A percentile compares a stretch with the other conserved stretches of the same genome.
Evolutionary conservation across 208 protist genomes (phyloP).

Genomic region (Blechomonas ayalai): DNA sequence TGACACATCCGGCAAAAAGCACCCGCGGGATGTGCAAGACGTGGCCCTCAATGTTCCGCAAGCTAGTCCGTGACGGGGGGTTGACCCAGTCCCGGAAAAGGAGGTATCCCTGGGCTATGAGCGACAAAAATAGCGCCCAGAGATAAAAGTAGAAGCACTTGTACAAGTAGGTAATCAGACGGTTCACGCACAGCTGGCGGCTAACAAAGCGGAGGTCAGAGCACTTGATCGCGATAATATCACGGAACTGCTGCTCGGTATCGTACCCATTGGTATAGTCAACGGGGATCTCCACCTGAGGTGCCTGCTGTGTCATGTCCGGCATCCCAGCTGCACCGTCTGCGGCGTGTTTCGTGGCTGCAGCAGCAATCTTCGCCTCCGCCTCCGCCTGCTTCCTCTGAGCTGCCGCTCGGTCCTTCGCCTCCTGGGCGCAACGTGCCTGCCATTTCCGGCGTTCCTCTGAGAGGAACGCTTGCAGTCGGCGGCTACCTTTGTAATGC

Average conservation of each 20-base stretch:
- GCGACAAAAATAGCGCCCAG: constrained; percentile 64
- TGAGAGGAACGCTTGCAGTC: constrained; percentile 59
- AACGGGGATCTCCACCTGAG: constrained; percentile 7
- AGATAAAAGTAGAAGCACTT: constrained; percentile 82
- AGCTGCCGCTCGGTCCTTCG: constrained; percentile 3
- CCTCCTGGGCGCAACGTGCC: constrained; percentile 17
- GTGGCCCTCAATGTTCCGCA: constrained; percentile 74
- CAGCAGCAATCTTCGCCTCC: constrained; percentile 12
- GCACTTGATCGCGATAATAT: constrained; percentile 76
- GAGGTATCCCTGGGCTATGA: constrained; percentile 75
- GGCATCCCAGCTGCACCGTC: neutral
- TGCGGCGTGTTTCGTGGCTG: constrained; percentile 3
- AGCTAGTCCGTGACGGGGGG: constrained; percentile 63
- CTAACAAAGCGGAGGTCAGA: constrained; percentile 69
- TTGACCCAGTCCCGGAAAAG: constrained; percentile 83
- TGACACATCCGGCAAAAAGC: constrained; percentile 50
- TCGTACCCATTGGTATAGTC: constrained; percentile 25
- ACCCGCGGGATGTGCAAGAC: constrained; percentile 80
- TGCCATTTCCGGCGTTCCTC: constrained; percentile 53
- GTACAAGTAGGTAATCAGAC: constrained; percentile 50
- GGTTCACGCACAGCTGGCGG: constrained; percentile 60
- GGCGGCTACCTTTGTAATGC: constrained; percentile 72
- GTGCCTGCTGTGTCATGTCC: neutral
- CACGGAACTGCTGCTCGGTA: constrained; percentile 69
- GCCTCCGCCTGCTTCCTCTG: constrained; percentile 27